Evolutionary conservation across 2,329 filamentous ascomycete genomes (phyloP).

Genomic region (Neobulgaria alba): DNA sequence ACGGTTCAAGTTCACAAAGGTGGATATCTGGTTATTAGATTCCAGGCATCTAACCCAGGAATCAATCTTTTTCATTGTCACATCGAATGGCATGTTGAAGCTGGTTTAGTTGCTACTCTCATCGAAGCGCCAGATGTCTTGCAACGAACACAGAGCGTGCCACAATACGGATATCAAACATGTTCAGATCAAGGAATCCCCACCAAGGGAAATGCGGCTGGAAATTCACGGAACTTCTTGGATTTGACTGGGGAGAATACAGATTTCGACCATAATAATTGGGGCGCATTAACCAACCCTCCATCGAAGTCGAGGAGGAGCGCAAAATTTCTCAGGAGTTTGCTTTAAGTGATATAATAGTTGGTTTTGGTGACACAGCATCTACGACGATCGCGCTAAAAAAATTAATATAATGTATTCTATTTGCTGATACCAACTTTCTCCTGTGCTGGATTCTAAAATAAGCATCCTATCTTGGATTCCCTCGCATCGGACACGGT

Average conservation of each 20-base stretch:
- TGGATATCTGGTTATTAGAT: constrained; percentile 37
- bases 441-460: too few relatives aligned
- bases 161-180: constrained; percentile 45
- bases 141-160: constrained; percentile 44
- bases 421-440: too few relatives aligned
- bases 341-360: too few relatives aligned
- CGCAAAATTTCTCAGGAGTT: too few relatives aligned
- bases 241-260: constrained; percentile 47
- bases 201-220: constrained; percentile 64
- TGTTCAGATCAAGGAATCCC: constrained; percentile 47
- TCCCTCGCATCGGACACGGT: too few relatives aligned
- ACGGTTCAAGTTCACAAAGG: constrained; percentile 31
- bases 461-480: too few relatives aligned
- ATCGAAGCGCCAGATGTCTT: constrained; percentile 12
- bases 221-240: constrained; percentile 53
- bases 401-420: too few relatives aligned
- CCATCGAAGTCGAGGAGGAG: too few relatives aligned
- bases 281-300: background rate
- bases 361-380: too few relatives aligned
- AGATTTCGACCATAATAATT: constrained; percentile 20
- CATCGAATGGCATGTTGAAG: constrained; percentile 35
- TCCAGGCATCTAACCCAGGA: constrained; percentile 41
- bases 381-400: too few relatives aligned
- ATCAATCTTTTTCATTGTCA: constrained; percentile 43
- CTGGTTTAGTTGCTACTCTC: constrained; percentile 11